A percentile compares a stretch with the other conserved stretches of the same genome.
These are phyloP conservation scores for Lasiosphaeriaceae sp. DNA, from an alignment of 495 filamentous ascomycete genomes.

Conservation along the genomic window DNA sequence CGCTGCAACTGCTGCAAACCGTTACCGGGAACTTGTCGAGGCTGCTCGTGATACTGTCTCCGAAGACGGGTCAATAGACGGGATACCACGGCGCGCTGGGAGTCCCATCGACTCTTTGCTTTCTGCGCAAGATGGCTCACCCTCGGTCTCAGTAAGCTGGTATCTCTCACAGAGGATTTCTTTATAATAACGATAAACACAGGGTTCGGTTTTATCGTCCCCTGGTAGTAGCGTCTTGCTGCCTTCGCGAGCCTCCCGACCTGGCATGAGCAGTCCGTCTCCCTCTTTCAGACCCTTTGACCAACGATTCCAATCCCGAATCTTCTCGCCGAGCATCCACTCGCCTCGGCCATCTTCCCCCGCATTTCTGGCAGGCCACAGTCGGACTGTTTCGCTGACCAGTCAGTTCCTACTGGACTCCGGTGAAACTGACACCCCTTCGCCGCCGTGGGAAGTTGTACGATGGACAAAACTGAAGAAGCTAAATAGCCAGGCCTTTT, in stretches of 20 bases:
- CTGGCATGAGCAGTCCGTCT: conserved; percentile 55
- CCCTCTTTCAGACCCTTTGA: conserved; percentile 91
- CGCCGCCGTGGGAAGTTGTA: conserved; percentile 91
- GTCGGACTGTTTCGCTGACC: conserved; percentile 68
- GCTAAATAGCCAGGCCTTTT: conserved; percentile 83
- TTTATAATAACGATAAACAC: conserved; percentile 25
- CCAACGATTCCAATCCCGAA: conserved; percentile 83
- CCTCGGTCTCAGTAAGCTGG: conserved; percentile 72
- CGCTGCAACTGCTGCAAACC: conserved; percentile 38
- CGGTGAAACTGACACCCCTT: conserved; percentile 60
- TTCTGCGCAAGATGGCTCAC: conserved; percentile 83
- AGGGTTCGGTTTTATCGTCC: conserved; percentile 83
- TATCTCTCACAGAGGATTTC: neutral
- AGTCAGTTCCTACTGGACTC: conserved; percentile 54
- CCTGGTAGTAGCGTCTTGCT: conserved; percentile 63
- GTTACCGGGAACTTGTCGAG: conserved; percentile 42
- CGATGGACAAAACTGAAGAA: conserved; percentile 93
- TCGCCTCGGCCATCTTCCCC: conserved; percentile 73
- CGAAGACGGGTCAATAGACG: conserved; percentile 44
- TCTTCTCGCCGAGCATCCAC: conserved; percentile 53
- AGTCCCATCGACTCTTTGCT: conserved; percentile 50
- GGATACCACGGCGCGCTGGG: conserved; percentile 32
- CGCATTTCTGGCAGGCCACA: conserved; percentile 69
- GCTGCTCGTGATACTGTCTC: conserved; percentile 39
- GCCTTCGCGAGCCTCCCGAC: conserved; percentile 43